Evolutionary conservation across 2,329 filamentous ascomycete species (phyloP).

Genomic region (Didymella sp.): DNA sequence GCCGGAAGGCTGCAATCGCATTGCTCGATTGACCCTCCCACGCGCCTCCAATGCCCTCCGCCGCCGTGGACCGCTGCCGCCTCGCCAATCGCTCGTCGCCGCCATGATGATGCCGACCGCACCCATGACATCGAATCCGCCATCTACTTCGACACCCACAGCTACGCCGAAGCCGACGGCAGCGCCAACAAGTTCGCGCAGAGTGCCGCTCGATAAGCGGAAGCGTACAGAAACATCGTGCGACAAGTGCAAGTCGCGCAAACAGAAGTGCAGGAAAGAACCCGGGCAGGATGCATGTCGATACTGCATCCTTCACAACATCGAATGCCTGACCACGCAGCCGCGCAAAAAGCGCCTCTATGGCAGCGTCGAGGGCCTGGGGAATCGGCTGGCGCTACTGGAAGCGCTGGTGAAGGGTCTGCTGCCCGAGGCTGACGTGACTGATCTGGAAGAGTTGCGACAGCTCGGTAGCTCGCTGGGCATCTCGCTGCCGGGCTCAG

Average conservation of each 20-base stretch:
- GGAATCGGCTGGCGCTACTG: conserved; percentile 51
- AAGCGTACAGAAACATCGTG: conserved; percentile 56
- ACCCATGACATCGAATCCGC: conserved; percentile 4
- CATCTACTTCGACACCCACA: conserved; percentile 1
- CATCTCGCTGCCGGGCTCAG: conserved; percentile 48
- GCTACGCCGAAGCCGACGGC: conserved; percentile 1
- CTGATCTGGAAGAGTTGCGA: conserved; percentile 53
- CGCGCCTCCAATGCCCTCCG: conserved; percentile 17
- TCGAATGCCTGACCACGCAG: conserved; percentile 54
- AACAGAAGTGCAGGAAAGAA: conserved; percentile 55
- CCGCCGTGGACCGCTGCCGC: conserved; percentile 13
- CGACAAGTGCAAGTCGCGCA: conserved; percentile 57
- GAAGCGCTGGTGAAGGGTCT: conserved; percentile 56
- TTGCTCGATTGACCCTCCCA: conserved; percentile 4
- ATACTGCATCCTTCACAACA: conserved; percentile 53
- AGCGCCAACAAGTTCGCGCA: conserved; percentile 31
- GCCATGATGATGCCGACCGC: conserved; percentile 16
- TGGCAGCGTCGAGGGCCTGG: conserved; percentile 53
- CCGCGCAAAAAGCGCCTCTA: conserved; percentile 56
- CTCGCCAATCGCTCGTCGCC: conserved; percentile 18
- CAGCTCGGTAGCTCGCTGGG: conserved; percentile 50
- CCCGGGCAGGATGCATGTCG: conserved; percentile 50
- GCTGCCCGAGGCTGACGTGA: conserved; percentile 53
- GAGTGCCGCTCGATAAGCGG: conserved; percentile 54
- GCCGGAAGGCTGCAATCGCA: conserved; percentile 9